phyloP scores from a whole-genome alignment of 1,139 yeast species.

The Geotrichum europaeum region DNA sequence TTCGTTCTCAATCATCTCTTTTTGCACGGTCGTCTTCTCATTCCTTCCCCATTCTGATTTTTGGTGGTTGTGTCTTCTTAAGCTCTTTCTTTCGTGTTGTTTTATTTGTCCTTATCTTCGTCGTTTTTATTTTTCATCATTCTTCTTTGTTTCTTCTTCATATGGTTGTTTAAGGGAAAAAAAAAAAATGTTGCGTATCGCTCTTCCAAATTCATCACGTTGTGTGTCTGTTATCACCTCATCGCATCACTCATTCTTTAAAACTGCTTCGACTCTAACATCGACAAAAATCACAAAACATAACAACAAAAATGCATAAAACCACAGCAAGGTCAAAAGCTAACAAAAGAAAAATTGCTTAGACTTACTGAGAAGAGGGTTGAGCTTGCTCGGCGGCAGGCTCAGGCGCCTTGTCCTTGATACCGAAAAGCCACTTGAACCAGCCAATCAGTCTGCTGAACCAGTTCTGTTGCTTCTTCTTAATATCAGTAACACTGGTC shows the following conservation, averaged over 20 bases:
- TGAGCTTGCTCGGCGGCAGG: not conserved
- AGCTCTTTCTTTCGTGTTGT: not conserved
- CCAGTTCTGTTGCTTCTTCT: constrained; percentile 5
- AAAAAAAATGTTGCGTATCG: not conserved
- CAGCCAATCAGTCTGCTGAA: constrained; percentile 11
- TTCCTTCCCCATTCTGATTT: not conserved
- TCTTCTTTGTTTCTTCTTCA: not conserved
- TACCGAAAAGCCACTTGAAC: constrained; percentile 15
- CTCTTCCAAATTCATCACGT: not conserved
- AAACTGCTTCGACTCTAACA: not conserved
- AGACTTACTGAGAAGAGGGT: not conserved
- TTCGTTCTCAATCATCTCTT: not conserved
- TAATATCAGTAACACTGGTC: not conserved
- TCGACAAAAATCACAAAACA: not conserved
- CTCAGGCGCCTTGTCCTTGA: not conserved
- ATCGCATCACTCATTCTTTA: not conserved
- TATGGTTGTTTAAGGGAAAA: not conserved
- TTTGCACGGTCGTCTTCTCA: not conserved
- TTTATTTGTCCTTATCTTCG: not conserved
- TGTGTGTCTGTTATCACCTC: not conserved
- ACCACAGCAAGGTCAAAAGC: not conserved
- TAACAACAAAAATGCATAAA: not conserved
- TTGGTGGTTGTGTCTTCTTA: not conserved
- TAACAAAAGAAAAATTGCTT: not conserved
- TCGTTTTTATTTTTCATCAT: not conserved